Percentiles rank a stretch among this genome's conserved stretches.
Conservation (phyloP, 2,329 filamentous ascomycete species). For the Aspergillus costaricaensis region DNA sequence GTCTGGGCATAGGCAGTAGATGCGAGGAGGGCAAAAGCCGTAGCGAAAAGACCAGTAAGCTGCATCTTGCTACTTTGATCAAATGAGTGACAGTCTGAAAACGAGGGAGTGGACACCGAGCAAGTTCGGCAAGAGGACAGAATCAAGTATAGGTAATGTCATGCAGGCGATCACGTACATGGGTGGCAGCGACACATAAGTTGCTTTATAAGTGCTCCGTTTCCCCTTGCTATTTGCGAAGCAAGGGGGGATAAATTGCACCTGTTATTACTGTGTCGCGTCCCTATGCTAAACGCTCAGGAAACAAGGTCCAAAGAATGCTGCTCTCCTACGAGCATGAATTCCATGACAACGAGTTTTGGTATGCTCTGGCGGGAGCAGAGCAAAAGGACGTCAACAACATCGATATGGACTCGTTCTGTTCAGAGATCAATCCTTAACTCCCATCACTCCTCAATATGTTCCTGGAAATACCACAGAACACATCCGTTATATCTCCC, state of each 20-base stretch:
- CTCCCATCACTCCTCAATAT: too few relatives aligned
- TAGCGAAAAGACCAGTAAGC: constrained; percentile 1
- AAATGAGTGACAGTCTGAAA: neutral
- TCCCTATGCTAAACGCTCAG: neutral
- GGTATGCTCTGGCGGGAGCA: neutral
- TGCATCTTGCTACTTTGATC: neutral
- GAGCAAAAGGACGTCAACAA: neutral
- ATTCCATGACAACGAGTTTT: neutral
- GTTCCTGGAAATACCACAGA: too few relatives aligned
- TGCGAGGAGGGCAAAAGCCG: neutral
- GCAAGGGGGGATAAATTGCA: neutral
- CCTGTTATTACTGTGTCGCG: neutral
- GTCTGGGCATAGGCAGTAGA: constrained; percentile 1
- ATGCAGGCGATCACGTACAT: neutral
- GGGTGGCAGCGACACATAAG: neutral
- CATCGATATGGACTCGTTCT: neutral
- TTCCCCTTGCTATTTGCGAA: neutral
- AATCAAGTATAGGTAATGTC: neutral
- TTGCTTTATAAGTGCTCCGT: neutral
- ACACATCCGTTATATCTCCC: neutral
- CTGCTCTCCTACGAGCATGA: neutral
- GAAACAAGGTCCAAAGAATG: neutral
- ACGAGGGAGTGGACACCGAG: neutral
- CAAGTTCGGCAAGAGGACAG: neutral
- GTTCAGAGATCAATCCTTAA: too few relatives aligned